phyloP scores from a whole-genome alignment of 1,139 yeast genomes.

The Komagataea norvegica region DNA sequence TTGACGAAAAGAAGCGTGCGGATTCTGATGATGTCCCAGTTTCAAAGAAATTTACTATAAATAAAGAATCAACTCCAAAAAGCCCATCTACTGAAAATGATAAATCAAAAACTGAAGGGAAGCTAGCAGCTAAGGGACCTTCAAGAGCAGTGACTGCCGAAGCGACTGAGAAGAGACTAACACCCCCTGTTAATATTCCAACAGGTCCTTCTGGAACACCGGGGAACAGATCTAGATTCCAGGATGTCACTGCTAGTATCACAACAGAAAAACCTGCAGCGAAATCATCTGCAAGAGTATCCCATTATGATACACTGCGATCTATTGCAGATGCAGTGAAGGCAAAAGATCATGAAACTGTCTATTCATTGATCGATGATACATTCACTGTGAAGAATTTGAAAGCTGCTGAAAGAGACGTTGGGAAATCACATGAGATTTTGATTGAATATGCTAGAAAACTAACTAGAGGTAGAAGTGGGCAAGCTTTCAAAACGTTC shows the following conservation, averaged over 20 bases:
- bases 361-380: slow-evolving; percentile 2
- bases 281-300: background rate
- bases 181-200: slow-evolving; percentile 1
- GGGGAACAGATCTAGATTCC: slow-evolving; percentile 7
- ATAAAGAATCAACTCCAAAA: no score
- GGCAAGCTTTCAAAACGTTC: slow-evolving; percentile 1
- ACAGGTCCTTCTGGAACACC: slow-evolving; percentile 6
- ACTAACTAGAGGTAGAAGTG: background rate
- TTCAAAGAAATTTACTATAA: no score
- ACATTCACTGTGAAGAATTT: background rate
- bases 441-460: slow-evolving; percentile 4
- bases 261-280: background rate
- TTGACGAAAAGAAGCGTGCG: no score
- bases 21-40: no score
- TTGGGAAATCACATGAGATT: background rate
- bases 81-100: no score
- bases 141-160: background rate
- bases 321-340: slow-evolving; percentile 1
- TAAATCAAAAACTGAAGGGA: background rate
- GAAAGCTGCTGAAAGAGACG: background rate
- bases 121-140: no score
- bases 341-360: background rate
- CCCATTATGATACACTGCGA: background rate
- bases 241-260: slow-evolving; percentile 7
- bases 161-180: background rate